Evolutionary conservation across 805 yeast genomes (phyloP).

Genomic region (Zygosaccharomyces lentus): DNA sequence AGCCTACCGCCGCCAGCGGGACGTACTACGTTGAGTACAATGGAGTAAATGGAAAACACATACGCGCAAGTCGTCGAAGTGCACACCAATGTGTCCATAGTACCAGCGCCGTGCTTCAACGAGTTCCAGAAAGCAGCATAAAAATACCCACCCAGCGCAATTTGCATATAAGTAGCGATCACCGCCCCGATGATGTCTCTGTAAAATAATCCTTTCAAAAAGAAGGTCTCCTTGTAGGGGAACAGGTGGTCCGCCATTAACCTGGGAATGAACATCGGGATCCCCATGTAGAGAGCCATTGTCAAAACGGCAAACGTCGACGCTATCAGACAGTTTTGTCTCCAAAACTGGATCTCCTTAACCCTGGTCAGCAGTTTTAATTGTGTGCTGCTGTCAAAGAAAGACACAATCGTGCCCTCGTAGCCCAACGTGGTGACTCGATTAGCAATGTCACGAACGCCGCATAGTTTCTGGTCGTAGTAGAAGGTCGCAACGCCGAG

Average conservation of each 20-base stretch:
- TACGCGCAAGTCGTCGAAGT: slow-evolving; percentile 79
- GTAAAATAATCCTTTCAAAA: slow-evolving; percentile 25
- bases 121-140: slow-evolving; percentile 62
- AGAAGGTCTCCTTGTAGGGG: slow-evolving; percentile 26
- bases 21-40: slow-evolving; percentile 44
- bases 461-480: slow-evolving; percentile 49
- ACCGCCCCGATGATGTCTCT: slow-evolving; percentile 57
- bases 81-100: slow-evolving; percentile 90
- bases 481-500: slow-evolving; percentile 32
- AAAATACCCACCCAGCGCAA: slow-evolving; percentile 63
- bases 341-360: slow-evolving; percentile 74
- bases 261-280: slow-evolving; percentile 39
- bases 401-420: slow-evolving; percentile 45
- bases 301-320: slow-evolving; percentile 61
- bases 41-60: slow-evolving; percentile 63
- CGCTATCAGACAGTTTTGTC: slow-evolving; percentile 47
- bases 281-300: slow-evolving; percentile 44
- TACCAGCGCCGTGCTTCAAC: slow-evolving; percentile 63
- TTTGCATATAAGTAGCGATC: slow-evolving; percentile 57
- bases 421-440: slow-evolving; percentile 50
- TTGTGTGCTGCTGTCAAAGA: slow-evolving; percentile 62
- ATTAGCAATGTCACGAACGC: slow-evolving; percentile 60
- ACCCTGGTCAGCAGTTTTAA: slow-evolving; percentile 60
- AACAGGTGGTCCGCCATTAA: slow-evolving; percentile 31
- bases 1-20: slow-evolving; percentile 32